A percentile compares a stretch with the other conserved stretches of the same genome.
phyloP scores from a whole-genome alignment of 1,284 basidiomycete genomes.

The Entoloma clypeatum region DNA sequence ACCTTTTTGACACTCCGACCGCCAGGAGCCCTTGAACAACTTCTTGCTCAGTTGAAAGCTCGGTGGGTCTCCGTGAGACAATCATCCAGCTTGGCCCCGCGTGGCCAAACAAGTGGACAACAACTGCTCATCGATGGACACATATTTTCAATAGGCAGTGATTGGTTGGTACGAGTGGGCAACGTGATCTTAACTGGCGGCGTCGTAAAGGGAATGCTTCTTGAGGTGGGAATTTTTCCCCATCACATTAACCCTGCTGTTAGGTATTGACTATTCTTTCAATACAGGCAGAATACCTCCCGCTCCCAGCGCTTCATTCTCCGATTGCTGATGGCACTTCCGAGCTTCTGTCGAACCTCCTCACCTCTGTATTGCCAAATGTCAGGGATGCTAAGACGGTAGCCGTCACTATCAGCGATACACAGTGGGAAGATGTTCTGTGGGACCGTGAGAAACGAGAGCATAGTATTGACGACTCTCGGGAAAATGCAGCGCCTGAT shows the following conservation, averaged over 20 bases:
- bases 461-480: slow-evolving; percentile 24
- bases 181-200: slow-evolving; percentile 72
- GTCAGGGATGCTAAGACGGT: slow-evolving; percentile 64
- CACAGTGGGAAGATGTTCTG: slow-evolving; percentile 73
- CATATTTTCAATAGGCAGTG: slow-evolving; percentile 67
- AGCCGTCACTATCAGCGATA: slow-evolving; percentile 68
- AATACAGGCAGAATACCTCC: slow-evolving; percentile 74
- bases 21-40: slow-evolving; percentile 66
- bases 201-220: slow-evolving; percentile 69
- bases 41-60: slow-evolving; percentile 65
- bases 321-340: slow-evolving; percentile 59
- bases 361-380: slow-evolving; percentile 69
- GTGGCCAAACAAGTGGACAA: slow-evolving; percentile 49
- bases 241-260: slow-evolving; percentile 2
- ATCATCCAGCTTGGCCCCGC: slow-evolving; percentile 37
- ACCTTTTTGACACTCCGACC: slow-evolving; percentile 72
- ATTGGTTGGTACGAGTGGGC: slow-evolving; percentile 77
- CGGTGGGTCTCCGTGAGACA: slow-evolving; percentile 71
- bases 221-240: slow-evolving; percentile 51
- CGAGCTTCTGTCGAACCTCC: slow-evolving; percentile 65
- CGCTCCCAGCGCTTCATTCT: slow-evolving; percentile 60
- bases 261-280: slow-evolving; percentile 2
- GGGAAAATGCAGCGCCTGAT: slow-evolving; percentile 32
- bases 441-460: slow-evolving; percentile 69
- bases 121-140: slow-evolving; percentile 67